Evolutionary conservation across 805 yeast species (phyloP), one percentile per base, ranked within the genome.

Genomic region (Pichia kluyveri): DNA sequence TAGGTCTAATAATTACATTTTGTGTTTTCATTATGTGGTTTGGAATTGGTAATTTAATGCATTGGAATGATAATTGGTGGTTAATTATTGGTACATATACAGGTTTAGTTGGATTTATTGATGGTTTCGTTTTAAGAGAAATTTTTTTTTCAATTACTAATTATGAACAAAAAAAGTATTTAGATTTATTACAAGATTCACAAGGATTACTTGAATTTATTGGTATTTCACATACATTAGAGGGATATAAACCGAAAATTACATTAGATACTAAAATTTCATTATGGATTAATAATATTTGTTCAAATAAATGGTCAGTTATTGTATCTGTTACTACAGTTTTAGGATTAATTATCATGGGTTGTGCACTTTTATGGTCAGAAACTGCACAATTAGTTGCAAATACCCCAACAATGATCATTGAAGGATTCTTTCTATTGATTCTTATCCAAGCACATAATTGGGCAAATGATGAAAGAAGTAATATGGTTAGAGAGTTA

Each of bases 41-140:
- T 17, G 56, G 57, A 23, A 57, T 69, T 36, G 76, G 76, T 39
- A 44, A 54, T 38, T 46, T 58, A n/a, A 60, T 71, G 68, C 28
- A 55, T 32, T 71, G 67, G 66, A 54, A 54, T 53, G 64, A 60
- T 42, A 60, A 69, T 48, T 71, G 75, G 76, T 71, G 74, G 74
- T 56, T 71, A 40, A 68, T 71, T 38, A 70, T 69, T 51, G 76
- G 76, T 42, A 69, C 76, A 2, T 71, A 71, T 50, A 68, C 75
- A 0, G 76, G 76, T 18, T 58, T 71, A 19, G 59, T 70, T 39
- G 75, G 75, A 1, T 70, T 69, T 50, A 47, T 67, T 42, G 75
- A 71, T 51, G 73, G 75, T 2, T 71, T 69, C 51, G 68, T 66
- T 37, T 55, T 71, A 37, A 60, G 76, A 55, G 65, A 69, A 46